These are phyloP conservation scores for Psilocybe tampanensis DNA, from an alignment of 768 basidiomycete genomes.

Conservation along the genomic window DNA sequence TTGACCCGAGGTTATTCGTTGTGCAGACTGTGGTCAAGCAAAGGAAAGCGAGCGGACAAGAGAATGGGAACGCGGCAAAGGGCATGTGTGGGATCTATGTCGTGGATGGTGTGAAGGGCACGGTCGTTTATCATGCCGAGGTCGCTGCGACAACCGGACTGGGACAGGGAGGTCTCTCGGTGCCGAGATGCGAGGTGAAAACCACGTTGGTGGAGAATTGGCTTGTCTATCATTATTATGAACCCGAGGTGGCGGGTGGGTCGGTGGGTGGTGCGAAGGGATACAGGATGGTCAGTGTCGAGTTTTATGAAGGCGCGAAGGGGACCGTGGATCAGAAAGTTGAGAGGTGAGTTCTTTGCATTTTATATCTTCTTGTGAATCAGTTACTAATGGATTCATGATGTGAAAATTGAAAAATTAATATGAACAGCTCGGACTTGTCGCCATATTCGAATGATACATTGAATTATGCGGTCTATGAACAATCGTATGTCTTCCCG, in stretches of 20 bases:
- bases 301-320: slow-evolving; percentile 80
- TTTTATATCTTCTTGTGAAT: too few species aligned
- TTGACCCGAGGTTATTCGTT: slow-evolving; percentile 79
- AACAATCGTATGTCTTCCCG: slow-evolving; percentile 74
- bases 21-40: slow-evolving; percentile 57
- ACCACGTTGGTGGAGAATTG: slow-evolving; percentile 85
- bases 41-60: too few species aligned
- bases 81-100: slow-evolving; percentile 67
- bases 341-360: slow-evolving; percentile 54
- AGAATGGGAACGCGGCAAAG: slow-evolving; percentile 22
- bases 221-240: slow-evolving; percentile 88
- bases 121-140: slow-evolving; percentile 64
- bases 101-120: slow-evolving; percentile 81
- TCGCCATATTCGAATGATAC: slow-evolving; percentile 52
- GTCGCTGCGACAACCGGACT: slow-evolving; percentile 31
- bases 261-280: slow-evolving; percentile 59
- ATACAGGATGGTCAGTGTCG: slow-evolving; percentile 76
- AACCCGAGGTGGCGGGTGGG: slow-evolving; percentile 47
- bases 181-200: slow-evolving; percentile 59
- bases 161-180: not conserved
- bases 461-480: slow-evolving; percentile 55
- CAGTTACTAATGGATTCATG: too few species aligned
- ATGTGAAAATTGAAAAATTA: too few species aligned
- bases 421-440: slow-evolving; percentile 51
- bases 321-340: slow-evolving; percentile 63